These are phyloP conservation scores for Pseudogymnoascus sp. DNA, from an alignment of 2,329 filamentous ascomycete species.

Conservation along the genomic window DNA sequence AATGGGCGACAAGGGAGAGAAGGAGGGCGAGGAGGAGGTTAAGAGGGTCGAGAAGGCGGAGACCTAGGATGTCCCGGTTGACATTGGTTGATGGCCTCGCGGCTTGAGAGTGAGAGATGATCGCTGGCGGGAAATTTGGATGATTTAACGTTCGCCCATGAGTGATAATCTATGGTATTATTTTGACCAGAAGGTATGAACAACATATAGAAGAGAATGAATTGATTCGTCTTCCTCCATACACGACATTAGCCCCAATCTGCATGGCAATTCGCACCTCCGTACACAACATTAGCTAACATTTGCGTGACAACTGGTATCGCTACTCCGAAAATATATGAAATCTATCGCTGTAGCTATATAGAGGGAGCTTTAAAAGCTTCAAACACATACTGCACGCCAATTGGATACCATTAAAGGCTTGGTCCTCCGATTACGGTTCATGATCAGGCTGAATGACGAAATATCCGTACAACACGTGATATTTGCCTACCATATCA, in stretches of 20 bases:
- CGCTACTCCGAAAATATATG: not conserved
- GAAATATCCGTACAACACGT: not conserved
- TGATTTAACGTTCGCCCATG: not conserved
- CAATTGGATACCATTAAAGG: not conserved
- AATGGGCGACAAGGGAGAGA: not conserved
- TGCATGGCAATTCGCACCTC: not conserved
- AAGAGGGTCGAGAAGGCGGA: not conserved
- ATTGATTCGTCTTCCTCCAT: not conserved
- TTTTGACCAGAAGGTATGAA: not conserved
- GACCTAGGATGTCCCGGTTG: not conserved
- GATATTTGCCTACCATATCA: not conserved
- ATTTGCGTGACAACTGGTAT: not conserved
- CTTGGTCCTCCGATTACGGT: not conserved
- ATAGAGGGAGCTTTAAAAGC: too few relatives aligned
- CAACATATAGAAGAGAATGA: not conserved
- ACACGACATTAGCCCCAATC: not conserved
- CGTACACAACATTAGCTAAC: not conserved
- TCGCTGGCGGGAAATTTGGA: not conserved
- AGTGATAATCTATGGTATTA: not conserved
- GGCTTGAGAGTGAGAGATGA: not conserved
- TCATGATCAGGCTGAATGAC: slow-evolving; percentile 7
- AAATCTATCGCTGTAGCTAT: not conserved
- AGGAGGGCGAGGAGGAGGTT: not conserved
- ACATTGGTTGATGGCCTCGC: not conserved
- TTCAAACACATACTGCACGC: not conserved